Conservation (phyloP, 2,329 filamentous ascomycete species). For the Sporothrix variecibatus region DNA sequence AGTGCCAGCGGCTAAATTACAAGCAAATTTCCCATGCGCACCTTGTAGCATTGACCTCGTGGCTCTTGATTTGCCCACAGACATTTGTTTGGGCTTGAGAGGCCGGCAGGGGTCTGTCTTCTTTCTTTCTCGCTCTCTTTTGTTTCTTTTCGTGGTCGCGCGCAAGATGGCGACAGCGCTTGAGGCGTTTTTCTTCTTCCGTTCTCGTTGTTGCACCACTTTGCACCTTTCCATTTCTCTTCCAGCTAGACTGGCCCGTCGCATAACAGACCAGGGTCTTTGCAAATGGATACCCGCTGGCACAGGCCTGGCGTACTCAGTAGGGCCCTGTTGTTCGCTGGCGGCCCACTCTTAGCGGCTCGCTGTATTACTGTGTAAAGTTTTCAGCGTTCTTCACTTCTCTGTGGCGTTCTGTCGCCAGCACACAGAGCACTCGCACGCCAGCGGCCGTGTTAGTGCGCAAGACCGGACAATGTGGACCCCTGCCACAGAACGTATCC, state of each 20-base stretch:
- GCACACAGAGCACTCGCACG: background rate
- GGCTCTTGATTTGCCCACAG: constrained; percentile 14
- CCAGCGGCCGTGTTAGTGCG: constrained; percentile 18
- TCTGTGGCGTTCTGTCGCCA: background rate
- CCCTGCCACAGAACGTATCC: constrained; percentile 8
- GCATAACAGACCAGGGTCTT: background rate
- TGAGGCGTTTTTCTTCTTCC: background rate
- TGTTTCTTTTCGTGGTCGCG: background rate
- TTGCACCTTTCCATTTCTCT: background rate
- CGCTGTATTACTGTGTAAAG: background rate
- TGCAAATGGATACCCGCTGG: constrained; percentile 4
- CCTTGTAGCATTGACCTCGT: constrained; percentile 9
- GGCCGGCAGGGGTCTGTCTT: background rate
- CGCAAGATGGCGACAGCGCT: constrained; percentile 9
- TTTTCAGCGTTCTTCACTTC: background rate
- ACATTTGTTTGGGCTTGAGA: constrained; percentile 19
- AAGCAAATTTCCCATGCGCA: background rate
- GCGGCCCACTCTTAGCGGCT: background rate
- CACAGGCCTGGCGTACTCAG: background rate
- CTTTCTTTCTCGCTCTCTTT: background rate
- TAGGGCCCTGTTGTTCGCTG: background rate
- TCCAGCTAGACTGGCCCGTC: background rate
- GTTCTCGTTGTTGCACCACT: background rate
- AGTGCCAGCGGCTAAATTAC: background rate
- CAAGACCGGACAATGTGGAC: constrained; percentile 12